A percentile compares a stretch with the other conserved stretches of the same genome.
Evolutionary conservation across 78 protist genomes (phyloP).

Genomic region (Dictyostelium firmibasis): DNA sequence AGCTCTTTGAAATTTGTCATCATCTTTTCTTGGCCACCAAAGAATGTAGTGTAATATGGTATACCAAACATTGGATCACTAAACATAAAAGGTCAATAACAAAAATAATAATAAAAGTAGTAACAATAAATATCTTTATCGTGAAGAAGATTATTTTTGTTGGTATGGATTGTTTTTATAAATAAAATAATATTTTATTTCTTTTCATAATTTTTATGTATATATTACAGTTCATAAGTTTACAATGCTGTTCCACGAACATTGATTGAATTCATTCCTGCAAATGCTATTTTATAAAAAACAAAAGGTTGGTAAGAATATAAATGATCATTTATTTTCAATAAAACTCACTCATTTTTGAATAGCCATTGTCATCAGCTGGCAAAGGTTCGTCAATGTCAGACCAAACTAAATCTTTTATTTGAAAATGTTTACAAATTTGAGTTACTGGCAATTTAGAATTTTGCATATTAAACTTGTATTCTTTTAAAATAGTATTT

Average conservation of each 20-base stretch:
- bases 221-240: not conserved
- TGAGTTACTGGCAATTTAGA: constrained; percentile 2
- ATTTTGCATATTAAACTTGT: not conserved
- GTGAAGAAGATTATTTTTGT: too few species aligned
- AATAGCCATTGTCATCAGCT: not conserved
- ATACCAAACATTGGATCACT: too few species aligned
- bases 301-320: not conserved
- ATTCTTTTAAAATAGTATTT: constrained; percentile 2
- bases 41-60: too few species aligned
- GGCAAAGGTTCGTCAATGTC: constrained; percentile 18
- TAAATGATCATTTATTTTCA: not conserved
- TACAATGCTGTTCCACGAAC: constrained; percentile 32
- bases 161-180: too few species aligned
- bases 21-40: too few species aligned
- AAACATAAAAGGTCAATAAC: too few species aligned
- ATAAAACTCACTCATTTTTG: constrained; percentile 10
- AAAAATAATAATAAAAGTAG: too few species aligned
- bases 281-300: not conserved
- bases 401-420: constrained; percentile 46
- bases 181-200: not conserved
- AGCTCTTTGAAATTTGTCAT: too few species aligned
- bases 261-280: constrained; percentile 21
- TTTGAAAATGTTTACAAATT: constrained; percentile 39
- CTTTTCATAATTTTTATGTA: not conserved
- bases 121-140: too few species aligned